These are phyloP conservation scores for Aegilops sharonensis DNA, from an alignment of 176 grass and related monocot species.

Conservation along the genomic window DNA sequence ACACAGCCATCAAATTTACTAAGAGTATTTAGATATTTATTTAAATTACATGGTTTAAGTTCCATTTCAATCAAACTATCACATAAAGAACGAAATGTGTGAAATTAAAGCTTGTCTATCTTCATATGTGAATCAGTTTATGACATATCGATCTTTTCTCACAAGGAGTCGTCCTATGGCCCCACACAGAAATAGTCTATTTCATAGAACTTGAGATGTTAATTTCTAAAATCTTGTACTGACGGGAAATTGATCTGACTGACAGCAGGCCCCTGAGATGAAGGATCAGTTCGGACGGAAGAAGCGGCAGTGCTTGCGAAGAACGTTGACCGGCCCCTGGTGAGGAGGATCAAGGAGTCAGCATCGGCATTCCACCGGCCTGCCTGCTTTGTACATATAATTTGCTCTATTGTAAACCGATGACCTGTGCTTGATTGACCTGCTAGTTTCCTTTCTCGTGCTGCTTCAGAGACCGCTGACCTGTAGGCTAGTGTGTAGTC, in stretches of 20 bases:
- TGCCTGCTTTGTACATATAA: slow-evolving; percentile 33
- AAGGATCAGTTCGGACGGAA: slow-evolving; percentile 48
- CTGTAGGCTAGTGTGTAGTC: slow-evolving; percentile 24
- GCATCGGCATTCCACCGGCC: neutral
- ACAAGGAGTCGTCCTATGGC: neutral
- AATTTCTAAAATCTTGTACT: neutral
- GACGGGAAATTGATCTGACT: neutral
- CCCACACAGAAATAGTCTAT: too few species aligned
- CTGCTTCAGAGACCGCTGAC: slow-evolving; percentile 20
- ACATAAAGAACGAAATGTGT: neutral
- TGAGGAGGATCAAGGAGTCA: slow-evolving; percentile 35
- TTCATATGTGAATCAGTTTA: neutral
- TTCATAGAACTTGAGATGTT: too few species aligned
- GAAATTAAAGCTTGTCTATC: neutral
- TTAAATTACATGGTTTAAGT: neutral
- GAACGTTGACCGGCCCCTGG: slow-evolving; percentile 82
- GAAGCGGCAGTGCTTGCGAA: slow-evolving; percentile 70
- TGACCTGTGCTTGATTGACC: slow-evolving; percentile 17
- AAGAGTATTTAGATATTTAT: neutral
- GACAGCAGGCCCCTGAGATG: slow-evolving; percentile 38
- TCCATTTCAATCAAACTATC: neutral
- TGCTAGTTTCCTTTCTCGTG: slow-evolving; percentile 1
- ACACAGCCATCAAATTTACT: neutral
- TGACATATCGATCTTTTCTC: neutral
- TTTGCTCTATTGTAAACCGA: slow-evolving; percentile 24